These are phyloP conservation scores for Adansonia madagascariensis DNA, from an alignment of 441 rosid species.

Conservation along the genomic window DNA sequence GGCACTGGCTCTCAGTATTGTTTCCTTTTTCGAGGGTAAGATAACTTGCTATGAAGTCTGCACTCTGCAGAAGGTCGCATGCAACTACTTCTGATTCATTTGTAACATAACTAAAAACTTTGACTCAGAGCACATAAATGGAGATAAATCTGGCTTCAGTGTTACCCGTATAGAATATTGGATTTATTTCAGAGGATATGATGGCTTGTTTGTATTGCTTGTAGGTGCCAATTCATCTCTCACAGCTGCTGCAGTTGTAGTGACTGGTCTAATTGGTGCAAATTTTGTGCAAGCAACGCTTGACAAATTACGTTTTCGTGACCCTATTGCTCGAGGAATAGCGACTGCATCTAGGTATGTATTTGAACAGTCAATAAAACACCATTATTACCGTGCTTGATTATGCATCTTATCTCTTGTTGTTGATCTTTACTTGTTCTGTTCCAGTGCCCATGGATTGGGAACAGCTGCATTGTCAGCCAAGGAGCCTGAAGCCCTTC, in stretches of 20 bases:
- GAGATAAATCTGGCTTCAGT: not conserved
- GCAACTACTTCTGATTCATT: not conserved
- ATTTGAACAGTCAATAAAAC: not conserved
- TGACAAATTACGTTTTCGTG: constrained; percentile 69
- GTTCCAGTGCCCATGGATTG: constrained; percentile 90
- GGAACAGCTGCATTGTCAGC: constrained; percentile 98
- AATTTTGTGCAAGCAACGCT: constrained; percentile 90
- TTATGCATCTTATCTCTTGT: not conserved
- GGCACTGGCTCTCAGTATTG: constrained; percentile 94
- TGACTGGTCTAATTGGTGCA: constrained; percentile 92
- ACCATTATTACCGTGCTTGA: not conserved
- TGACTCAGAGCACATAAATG: constrained; percentile 9
- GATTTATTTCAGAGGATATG: not conserved
- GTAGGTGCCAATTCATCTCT: constrained; percentile 91
- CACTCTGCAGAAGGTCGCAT: not conserved
- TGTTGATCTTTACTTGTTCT: not conserved
- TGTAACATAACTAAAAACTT: not conserved
- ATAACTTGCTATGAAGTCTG: not conserved
- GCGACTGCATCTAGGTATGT: constrained; percentile 94
- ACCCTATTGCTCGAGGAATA: constrained; percentile 95
- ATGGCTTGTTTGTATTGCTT: constrained; percentile 26
- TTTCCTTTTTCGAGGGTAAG: constrained; percentile 87
- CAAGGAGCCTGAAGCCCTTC: constrained; percentile 97
- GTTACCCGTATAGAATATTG: not conserved
- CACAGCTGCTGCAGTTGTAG: constrained; percentile 94